Evolutionary conservation across 192 early-diverging fungal genomes (phyloP), one percentile per base, ranked within the genome.

Genomic region (Podila horticola): DNA sequence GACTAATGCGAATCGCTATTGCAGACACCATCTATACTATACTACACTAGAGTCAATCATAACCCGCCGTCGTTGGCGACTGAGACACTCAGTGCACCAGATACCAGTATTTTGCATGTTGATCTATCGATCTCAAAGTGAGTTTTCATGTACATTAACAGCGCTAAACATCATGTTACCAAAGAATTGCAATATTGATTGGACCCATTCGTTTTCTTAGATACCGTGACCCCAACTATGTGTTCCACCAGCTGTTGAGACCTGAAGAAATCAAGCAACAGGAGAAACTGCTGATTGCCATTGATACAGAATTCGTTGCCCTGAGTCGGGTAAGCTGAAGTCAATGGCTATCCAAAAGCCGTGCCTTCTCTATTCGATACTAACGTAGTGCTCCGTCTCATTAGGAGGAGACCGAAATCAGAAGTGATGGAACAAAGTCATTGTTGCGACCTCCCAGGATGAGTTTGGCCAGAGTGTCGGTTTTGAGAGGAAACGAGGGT

Each of bases 261-360:
- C 82, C 69, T 3, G 83, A 90, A 2, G 94, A 95, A 67, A 86
- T 94, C 64, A 68, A 66, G n/a, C 88, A 91, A 24, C 85, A 79
- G 50, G 82, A 89, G 20, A 93, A 90, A 6, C 91, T 90, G 60
- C 69, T 95, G 12, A 89, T 92, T 28, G 94, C 97, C 3, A 90
- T 99, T 52, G 98, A 99, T 79, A 95, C 96, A 3, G 98, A 99
- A 84, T 99, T 98, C 89, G 96, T 99, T 4, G 92, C 95, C 7
- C 76, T 97, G 26, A 88, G 87, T 29, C 86, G 94, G 66, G 83
- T 84, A 65, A 24, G 64, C 71, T 20, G 22, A 13, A 24, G 29
- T 58, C 12, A 52, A 30, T 7, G 4, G 26, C 19, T 0, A 2
- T 15, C 15, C 26, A 10, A 52, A 12, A 52, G 28, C 5, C 49